phyloP scores from a whole-genome alignment of 169 alveolate genomes.

The Cryptosporidium baileyi region DNA sequence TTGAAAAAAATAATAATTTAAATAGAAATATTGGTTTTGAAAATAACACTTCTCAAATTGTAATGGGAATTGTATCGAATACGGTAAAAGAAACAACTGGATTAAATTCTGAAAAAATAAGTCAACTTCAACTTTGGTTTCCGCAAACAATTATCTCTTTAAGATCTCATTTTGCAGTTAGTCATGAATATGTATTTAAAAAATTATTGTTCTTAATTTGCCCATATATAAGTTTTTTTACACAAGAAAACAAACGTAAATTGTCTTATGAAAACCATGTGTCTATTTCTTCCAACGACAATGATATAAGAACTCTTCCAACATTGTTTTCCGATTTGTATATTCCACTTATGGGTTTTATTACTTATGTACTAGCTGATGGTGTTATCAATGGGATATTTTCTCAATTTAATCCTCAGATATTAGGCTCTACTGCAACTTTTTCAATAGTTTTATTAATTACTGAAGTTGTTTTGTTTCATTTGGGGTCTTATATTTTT shows the following conservation, averaged over 20 bases:
- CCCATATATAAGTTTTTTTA: conserved; percentile 28
- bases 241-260: conserved; percentile 11
- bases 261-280: conserved; percentile 35
- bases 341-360: conserved; percentile 58
- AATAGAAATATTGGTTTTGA: conserved; percentile 7
- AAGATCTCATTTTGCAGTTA: conserved; percentile 60
- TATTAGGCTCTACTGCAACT: conserved; percentile 67
- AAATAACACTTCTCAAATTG: conserved; percentile 63
- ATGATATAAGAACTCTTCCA: conserved; percentile 43
- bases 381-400: conserved; percentile 61
- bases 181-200: conserved; percentile 62
- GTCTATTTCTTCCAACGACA: conserved; percentile 36
- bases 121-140: conserved; percentile 66
- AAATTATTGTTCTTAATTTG: conserved; percentile 18
- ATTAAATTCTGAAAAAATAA: conserved; percentile 34
- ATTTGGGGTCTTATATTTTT: conserved; percentile 44
- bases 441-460: conserved; percentile 37
- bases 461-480: conserved; percentile 28
- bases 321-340: conserved; percentile 58
- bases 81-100: conserved; percentile 69
- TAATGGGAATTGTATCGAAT: conserved; percentile 57
- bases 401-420: conserved; percentile 60
- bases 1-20: neutral
- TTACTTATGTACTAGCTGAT: conserved; percentile 60
- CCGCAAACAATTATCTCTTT: conserved; percentile 59